Evolutionary conservation across 1,284 basidiomycete genomes (phyloP).

Genomic region (Polyporus tsugae): DNA sequence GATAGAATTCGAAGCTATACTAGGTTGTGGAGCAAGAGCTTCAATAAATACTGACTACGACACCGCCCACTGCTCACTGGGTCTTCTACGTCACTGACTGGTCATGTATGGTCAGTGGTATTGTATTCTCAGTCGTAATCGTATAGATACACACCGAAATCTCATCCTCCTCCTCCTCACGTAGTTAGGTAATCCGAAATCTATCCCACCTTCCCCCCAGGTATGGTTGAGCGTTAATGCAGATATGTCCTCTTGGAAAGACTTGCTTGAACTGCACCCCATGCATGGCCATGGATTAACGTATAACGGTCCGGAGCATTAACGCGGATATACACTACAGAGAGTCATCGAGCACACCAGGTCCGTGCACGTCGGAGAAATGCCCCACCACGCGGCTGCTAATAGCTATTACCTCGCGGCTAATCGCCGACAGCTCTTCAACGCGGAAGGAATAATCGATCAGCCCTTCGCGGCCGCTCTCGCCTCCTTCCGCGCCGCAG

Average conservation of each 20-base stretch:
- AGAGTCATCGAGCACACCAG: background rate
- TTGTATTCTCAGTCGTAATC: no score
- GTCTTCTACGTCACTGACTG: background rate
- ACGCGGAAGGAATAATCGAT: background rate
- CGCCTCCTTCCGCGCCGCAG: conserved; percentile 63
- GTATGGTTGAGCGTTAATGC: background rate
- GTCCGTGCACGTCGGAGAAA: background rate
- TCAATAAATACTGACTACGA: background rate
- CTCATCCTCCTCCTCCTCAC: no score
- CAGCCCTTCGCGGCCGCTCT: conserved; percentile 34
- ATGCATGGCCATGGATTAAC: background rate
- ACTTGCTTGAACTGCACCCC: background rate
- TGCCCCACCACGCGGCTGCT: background rate
- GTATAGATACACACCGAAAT: no score
- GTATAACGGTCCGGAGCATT: background rate
- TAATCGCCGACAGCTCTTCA: background rate
- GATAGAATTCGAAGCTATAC: background rate
- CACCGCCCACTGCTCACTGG: background rate
- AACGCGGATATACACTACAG: background rate
- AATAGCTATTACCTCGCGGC: background rate
- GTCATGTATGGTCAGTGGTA: no score
- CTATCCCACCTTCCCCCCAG: no score
- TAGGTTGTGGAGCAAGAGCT: background rate
- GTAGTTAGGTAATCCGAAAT: no score
- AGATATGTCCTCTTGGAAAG: background rate